Evolutionary conservation across 2,329 filamentous ascomycete genomes (phyloP).

Genomic region (Calonectria leucothoes): DNA sequence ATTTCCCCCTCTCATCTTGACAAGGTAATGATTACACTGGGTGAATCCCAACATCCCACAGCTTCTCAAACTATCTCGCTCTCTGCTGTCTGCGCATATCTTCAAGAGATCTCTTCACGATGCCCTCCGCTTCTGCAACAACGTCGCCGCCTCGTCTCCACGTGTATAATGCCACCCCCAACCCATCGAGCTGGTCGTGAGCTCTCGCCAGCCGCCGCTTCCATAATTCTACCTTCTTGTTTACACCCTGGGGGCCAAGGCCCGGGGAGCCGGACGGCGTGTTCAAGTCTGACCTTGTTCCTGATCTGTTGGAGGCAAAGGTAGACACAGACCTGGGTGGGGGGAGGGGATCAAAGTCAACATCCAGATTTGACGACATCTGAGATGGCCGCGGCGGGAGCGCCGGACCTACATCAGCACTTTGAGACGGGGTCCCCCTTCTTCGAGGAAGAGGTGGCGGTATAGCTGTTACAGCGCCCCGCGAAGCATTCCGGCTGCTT

Average conservation of each 20-base stretch:
- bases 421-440: conserved; percentile 53
- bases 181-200: conserved; percentile 69
- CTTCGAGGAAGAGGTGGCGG: conserved; percentile 62
- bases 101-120: conserved; percentile 68
- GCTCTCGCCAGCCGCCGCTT: conserved; percentile 74
- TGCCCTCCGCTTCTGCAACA: conserved; percentile 70
- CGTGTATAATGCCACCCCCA: conserved; percentile 76
- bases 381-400: conserved; percentile 47
- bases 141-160: conserved; percentile 82
- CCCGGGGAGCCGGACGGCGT: conserved; percentile 51
- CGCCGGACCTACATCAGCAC: conserved; percentile 38
- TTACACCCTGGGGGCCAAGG: conserved; percentile 53
- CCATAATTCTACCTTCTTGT: conserved; percentile 82
- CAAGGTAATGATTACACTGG: not conserved
- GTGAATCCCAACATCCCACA: not conserved
- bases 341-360: conserved; percentile 55
- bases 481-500: conserved; percentile 30
- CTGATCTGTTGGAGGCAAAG: conserved; percentile 40
- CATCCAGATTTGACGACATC: conserved; percentile 51
- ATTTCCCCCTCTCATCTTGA: not conserved
- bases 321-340: conserved; percentile 42
- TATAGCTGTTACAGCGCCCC: conserved; percentile 29
- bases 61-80: not conserved
- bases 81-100: conserved; percentile 51
- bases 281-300: conserved; percentile 45